phyloP scores from a whole-genome alignment of 2,329 filamentous ascomycete species.

The Trichoderma sp. region DNA sequence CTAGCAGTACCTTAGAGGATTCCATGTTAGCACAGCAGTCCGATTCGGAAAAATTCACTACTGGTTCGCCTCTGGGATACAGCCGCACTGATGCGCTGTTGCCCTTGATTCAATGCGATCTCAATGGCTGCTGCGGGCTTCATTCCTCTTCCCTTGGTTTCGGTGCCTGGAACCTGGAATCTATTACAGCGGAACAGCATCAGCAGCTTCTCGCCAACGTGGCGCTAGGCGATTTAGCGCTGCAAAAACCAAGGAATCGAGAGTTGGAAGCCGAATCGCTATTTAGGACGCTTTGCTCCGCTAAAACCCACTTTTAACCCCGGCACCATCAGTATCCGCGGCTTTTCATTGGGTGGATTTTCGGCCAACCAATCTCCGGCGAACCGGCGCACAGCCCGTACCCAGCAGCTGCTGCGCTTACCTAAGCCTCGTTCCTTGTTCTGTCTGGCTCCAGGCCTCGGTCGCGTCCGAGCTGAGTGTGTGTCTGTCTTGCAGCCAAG shows the following conservation, averaged over 20 bases:
- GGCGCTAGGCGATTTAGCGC: background rate
- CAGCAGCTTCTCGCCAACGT: no score
- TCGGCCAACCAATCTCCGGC: slow-evolving; percentile 21
- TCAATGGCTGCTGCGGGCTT: no score
- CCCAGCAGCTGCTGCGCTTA: background rate
- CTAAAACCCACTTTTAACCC: background rate
- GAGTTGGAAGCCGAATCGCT: background rate
- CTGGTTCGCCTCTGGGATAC: no score
- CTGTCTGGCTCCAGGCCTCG: background rate
- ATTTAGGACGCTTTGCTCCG: slow-evolving; percentile 21
- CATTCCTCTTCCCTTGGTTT: no score
- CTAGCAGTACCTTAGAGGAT: no score
- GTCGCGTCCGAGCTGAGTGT: background rate
- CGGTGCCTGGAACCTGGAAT: no score
- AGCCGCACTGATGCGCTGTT: no score
- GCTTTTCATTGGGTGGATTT: background rate
- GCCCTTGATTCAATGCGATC: no score
- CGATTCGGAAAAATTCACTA: no score
- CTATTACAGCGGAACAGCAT: no score
- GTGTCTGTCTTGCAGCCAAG: slow-evolving; percentile 2
- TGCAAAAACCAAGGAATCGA: background rate
- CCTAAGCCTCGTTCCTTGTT: background rate
- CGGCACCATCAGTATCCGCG: background rate
- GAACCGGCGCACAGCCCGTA: background rate
- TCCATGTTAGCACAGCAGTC: no score